A percentile compares a stretch with the other conserved stretches of the same genome.
Conservation (phyloP, 176 grass and related monocot species). For the Puccinellia tenuiflora region DNA sequence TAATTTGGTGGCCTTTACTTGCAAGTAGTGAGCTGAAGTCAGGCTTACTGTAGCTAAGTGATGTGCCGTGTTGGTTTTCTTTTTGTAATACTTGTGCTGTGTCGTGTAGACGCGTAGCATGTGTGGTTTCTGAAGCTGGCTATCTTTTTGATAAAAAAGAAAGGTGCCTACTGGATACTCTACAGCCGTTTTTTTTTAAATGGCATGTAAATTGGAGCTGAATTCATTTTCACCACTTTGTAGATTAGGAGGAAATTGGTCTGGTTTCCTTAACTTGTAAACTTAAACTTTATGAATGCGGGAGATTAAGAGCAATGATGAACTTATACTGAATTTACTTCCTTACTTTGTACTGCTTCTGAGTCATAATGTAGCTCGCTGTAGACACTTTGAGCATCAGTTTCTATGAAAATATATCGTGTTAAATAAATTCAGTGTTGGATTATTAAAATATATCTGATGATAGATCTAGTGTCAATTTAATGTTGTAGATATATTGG, state of each 20-base stretch:
- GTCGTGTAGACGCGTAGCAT: background rate
- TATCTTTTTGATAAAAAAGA: background rate
- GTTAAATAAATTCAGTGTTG: background rate
- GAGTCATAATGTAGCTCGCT: background rate
- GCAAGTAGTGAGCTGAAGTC: constrained; percentile 1
- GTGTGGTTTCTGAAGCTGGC: background rate
- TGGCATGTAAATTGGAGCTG: background rate
- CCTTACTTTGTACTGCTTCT: background rate
- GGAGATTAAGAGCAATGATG: background rate
- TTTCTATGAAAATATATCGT: background rate
- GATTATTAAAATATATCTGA: background rate
- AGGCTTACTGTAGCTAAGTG: background rate
- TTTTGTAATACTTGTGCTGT: background rate
- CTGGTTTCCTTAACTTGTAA: background rate
- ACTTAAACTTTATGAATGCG: background rate
- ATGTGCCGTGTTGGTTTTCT: constrained; percentile 24
- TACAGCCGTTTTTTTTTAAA: background rate
- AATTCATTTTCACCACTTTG: background rate
- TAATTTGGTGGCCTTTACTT: constrained; percentile 9
- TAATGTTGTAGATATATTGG: background rate
- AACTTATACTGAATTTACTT: background rate
- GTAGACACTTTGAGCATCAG: background rate
- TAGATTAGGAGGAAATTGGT: background rate
- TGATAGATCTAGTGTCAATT: background rate
- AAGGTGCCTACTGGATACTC: background rate